Evolutionary conservation across 331 rosid genomes (phyloP).

Genomic region (Arachis monticola): DNA sequence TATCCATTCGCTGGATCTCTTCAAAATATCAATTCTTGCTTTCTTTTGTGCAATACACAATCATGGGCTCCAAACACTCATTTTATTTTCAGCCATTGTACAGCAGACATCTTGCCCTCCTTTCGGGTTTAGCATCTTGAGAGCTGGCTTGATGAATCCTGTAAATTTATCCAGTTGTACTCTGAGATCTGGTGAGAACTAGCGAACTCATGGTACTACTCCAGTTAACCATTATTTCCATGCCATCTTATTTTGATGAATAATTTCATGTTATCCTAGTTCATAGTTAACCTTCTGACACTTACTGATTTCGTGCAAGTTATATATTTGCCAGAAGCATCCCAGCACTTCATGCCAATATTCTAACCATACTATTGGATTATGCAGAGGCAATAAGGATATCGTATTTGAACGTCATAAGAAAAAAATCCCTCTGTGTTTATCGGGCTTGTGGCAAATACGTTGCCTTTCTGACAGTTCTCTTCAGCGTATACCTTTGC

Average conservation of each 20-base stretch:
- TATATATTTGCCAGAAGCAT: constrained; percentile 22
- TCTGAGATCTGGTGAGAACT: constrained; percentile 39
- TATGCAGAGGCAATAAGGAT: constrained; percentile 73
- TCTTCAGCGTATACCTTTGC: constrained; percentile 74
- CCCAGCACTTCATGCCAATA: constrained; percentile 8
- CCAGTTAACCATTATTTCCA: constrained; percentile 24
- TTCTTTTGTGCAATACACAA: constrained; percentile 94
- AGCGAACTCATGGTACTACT: constrained; percentile 42
- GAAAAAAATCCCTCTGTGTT: constrained; percentile 72
- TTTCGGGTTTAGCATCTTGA: constrained; percentile 79
- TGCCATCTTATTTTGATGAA: constrained; percentile 33
- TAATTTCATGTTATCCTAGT: constrained; percentile 21
- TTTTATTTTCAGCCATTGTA: constrained; percentile 82
- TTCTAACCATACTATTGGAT: constrained; percentile 46
- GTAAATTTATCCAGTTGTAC: constrained; percentile 65
- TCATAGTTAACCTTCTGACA: constrained; percentile 2
- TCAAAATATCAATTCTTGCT: constrained; percentile 76
- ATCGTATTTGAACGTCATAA: constrained; percentile 68
- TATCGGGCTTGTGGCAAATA: constrained; percentile 90
- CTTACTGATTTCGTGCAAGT: constrained; percentile 37
- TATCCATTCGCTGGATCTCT: constrained; percentile 70
- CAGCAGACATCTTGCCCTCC: constrained; percentile 79
- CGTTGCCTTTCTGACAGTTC: constrained; percentile 81
- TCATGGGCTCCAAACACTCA: constrained; percentile 80
- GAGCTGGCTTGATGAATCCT: constrained; percentile 82